Base-by-base conservation (phyloP, 768 basidiomycete species). In the Mycena venus region DNA sequence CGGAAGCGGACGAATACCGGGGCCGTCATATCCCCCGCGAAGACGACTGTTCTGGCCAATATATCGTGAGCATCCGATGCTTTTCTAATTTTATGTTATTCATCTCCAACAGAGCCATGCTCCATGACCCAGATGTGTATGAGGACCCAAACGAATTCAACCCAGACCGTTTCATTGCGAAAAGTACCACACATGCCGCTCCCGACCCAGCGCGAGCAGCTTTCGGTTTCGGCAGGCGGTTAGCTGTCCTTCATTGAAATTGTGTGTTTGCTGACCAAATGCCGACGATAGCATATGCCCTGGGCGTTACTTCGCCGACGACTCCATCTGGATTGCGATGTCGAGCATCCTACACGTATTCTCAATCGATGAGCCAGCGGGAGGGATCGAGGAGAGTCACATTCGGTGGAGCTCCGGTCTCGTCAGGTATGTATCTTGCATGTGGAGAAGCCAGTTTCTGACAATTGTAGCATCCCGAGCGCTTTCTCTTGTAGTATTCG, bases 221-320 rank as follows among this genome's bases (percentile, higher is more conserved):
- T 53, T 65, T 65, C 49, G 64, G 64, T 49, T 65, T 65, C 23
- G 64, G 64, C 34, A 65, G 64, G 64, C 64, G 64, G 64, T 65
- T 23, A n/a, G 61, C 61, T 21, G 9, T 29, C 19, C 34, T 53
- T 65, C 19, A 25, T 32, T 1, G n/a, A n/a, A n/a, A n/a, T 34
- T 19, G 31, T n/a, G 32, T 51, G n/a, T n/a, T n/a, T n/a, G n/a
- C n/a, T 65, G 47, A n/a, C 34, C n/a, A 14, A 44, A 65, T 32
- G 64, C 64, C 40, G 4, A 65, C 27, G 12, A 53, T 9, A 65
- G 64, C 49, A 42, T 65, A 15, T 65, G 64, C 38, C 64, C 64
- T 32, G 64, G 64, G 14, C 64, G 64, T 29, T 36, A 44, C 32
- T 65, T 65, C 27, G 64, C 64, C 6, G 64, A 65, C 6, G 64